A percentile compares a stretch with the other conserved stretches of the same genome.
Conservation (phyloP, 192 early-diverging fungal genomes). For the Mortierella hygrophila region DNA sequence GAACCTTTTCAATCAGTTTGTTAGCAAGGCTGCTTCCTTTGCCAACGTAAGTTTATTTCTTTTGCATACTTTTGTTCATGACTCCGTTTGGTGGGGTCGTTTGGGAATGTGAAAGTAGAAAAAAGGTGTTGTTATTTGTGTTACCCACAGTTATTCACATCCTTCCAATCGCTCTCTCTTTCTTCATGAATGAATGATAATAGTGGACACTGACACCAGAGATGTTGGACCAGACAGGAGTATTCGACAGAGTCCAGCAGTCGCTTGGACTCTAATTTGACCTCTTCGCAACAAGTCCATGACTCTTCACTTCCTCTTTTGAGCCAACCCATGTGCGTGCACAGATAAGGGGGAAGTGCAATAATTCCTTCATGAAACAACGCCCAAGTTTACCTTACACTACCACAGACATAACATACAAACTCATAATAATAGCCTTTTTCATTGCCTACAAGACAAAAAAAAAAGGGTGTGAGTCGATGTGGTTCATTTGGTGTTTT, state of each 20-base stretch:
- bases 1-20: conserved; percentile 34
- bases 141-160: not conserved
- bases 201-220: conserved; percentile 37
- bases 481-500: not conserved
- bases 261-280: not conserved
- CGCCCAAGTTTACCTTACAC: not conserved
- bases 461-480: conserved; percentile 1
- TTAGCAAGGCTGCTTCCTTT: conserved; percentile 37
- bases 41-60: conserved; percentile 40
- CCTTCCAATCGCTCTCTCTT: not conserved
- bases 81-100: not conserved
- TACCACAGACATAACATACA: not conserved
- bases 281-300: not conserved
- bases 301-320: not conserved
- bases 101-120: not conserved
- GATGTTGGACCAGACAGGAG: conserved; percentile 23
- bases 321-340: too few relatives aligned
- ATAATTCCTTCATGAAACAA: not conserved
- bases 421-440: not conserved
- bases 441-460: not conserved
- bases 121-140: not conserved
- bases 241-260: conserved; percentile 21
- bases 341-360: not conserved
- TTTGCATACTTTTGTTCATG: not conserved
- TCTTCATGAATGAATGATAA: not conserved